These are phyloP conservation scores for Lasiosphaeris hirsuta DNA, from an alignment of 495 filamentous ascomycete species.

Conservation along the genomic window DNA sequence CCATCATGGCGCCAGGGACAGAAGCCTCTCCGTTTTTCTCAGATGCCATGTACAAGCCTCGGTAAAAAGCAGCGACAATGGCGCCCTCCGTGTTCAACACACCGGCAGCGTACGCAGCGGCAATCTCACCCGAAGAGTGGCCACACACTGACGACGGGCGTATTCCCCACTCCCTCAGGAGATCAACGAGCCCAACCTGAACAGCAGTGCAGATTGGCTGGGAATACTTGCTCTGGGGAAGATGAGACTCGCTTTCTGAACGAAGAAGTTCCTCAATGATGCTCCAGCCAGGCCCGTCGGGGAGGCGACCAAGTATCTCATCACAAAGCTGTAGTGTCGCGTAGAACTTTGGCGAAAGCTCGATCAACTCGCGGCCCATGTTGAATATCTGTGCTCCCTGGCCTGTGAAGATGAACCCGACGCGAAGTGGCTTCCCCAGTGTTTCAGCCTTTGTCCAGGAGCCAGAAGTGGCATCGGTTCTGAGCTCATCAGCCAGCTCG, in stretches of 20 bases:
- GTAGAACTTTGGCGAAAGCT: slow-evolving; percentile 22
- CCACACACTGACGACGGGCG: slow-evolving; percentile 45
- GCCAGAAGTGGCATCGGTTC: too few species aligned
- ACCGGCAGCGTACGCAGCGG: slow-evolving; percentile 42
- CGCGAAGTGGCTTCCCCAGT: background rate
- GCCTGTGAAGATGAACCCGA: slow-evolving; percentile 24
- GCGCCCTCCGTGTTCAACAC: slow-evolving; percentile 40
- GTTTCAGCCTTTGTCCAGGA: too few species aligned
- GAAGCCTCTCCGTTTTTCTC: background rate
- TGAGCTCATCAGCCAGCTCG: too few species aligned
- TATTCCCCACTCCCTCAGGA: slow-evolving; percentile 42
- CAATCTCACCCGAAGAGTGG: slow-evolving; percentile 61
- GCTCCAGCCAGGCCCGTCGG: slow-evolving; percentile 18
- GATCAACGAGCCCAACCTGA: slow-evolving; percentile 44
- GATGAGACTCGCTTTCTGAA: slow-evolving; percentile 5
- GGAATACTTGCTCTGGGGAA: slow-evolving; percentile 32
- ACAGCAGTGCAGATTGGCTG: slow-evolving; percentile 49
- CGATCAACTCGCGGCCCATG: slow-evolving; percentile 18
- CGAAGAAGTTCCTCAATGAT: slow-evolving; percentile 19
- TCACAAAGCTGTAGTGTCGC: slow-evolving; percentile 16
- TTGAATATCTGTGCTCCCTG: slow-evolving; percentile 23
- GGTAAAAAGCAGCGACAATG: slow-evolving; percentile 49
- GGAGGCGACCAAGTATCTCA: background rate
- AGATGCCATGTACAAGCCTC: slow-evolving; percentile 24
- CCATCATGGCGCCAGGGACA: slow-evolving; percentile 49